phyloP scores from a whole-genome alignment of 306 rosid species.

The Fragaria vesca region DNA sequence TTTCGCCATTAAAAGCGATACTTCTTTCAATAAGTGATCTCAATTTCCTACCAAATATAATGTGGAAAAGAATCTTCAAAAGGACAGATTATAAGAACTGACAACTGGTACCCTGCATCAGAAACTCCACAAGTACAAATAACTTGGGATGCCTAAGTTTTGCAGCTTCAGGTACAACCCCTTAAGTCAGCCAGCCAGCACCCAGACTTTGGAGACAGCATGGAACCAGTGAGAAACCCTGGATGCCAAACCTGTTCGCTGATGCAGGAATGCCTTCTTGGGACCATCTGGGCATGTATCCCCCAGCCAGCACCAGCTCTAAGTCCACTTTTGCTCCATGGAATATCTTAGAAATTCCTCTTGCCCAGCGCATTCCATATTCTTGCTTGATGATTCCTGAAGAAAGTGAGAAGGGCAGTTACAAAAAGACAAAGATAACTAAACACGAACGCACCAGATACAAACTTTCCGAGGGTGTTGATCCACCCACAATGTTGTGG shows the following conservation, averaged over 20 bases:
- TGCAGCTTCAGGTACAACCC: background rate
- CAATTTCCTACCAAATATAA: background rate
- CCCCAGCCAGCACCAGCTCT: background rate
- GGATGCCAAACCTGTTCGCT: background rate
- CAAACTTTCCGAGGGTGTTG: background rate
- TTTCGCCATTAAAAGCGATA: no score
- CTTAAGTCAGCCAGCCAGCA: background rate
- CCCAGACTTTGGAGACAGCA: background rate
- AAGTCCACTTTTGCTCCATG: background rate
- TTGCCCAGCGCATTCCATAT: background rate
- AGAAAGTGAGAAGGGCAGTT: background rate
- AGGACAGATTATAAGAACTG: background rate
- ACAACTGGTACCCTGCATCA: slow-evolving; percentile 2
- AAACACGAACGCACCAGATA: background rate
- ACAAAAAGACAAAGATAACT: background rate
- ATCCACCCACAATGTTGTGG: background rate
- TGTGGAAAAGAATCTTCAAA: background rate
- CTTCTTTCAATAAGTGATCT: background rate
- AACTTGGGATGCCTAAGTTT: background rate
- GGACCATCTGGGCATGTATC: background rate
- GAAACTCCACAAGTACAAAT: background rate
- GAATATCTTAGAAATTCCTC: background rate
- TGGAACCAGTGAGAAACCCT: background rate
- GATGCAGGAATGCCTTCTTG: slow-evolving; percentile 2
- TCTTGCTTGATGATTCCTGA: background rate